Evolutionary conservation across 345 rosid genomes (phyloP).

Genomic region (Gossypium longicalyx): DNA sequence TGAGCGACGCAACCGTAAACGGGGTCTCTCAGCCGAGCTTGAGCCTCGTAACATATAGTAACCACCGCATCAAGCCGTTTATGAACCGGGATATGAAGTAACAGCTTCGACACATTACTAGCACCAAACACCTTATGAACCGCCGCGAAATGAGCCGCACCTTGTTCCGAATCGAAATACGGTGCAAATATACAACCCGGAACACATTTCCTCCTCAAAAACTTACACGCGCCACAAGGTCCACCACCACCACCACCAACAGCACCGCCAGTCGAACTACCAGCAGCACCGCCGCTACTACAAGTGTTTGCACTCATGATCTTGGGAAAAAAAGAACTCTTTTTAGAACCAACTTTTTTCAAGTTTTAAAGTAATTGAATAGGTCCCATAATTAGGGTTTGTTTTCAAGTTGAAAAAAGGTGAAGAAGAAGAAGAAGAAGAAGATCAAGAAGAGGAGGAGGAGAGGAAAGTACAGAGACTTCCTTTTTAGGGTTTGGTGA

Average conservation of each 20-base stretch:
- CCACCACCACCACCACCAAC: constrained; percentile 40
- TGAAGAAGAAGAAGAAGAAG: neutral
- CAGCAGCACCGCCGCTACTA: constrained; percentile 29
- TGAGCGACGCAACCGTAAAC: constrained; percentile 85
- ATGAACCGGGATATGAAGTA: constrained; percentile 55
- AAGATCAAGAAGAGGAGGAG: neutral
- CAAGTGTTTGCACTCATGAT: constrained; percentile 60
- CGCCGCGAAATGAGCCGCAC: constrained; percentile 77
- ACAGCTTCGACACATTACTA: constrained; percentile 82
- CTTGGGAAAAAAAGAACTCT: neutral
- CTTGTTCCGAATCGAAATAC: constrained; percentile 82
- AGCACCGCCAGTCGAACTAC: constrained; percentile 33
- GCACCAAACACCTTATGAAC: constrained; percentile 90
- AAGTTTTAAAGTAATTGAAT: neutral
- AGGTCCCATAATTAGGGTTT: constrained; percentile 24
- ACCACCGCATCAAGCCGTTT: constrained; percentile 70
- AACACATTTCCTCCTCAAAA: constrained; percentile 73
- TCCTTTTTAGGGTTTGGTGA: constrained; percentile 32
- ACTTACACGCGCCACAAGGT: constrained; percentile 93
- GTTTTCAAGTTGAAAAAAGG: constrained; percentile 1
- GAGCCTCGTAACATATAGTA: constrained; percentile 76
- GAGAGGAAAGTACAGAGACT: constrained; percentile 5
- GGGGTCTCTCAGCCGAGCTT: constrained; percentile 70
- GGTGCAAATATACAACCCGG: constrained; percentile 82
- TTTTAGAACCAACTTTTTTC: neutral